These are phyloP conservation scores for Cryptococcus floricola DNA, from an alignment of 1,284 basidiomycete genomes.

Conservation along the genomic window DNA sequence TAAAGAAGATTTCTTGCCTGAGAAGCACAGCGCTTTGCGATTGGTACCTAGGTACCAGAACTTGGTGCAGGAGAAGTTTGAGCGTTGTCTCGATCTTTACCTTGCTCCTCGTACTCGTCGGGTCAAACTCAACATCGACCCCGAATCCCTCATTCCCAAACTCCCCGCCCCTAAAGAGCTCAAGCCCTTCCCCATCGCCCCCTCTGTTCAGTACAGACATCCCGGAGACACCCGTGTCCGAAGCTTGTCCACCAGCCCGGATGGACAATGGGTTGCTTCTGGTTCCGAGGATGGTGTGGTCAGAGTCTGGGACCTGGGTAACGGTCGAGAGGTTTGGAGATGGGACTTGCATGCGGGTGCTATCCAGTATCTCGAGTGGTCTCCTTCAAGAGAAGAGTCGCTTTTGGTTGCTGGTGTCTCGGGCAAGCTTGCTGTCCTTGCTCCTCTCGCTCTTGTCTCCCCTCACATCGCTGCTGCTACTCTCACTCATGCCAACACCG, in stretches of 20 bases:
- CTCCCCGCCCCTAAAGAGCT: slow-evolving; percentile 90
- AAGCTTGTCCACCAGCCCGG: slow-evolving; percentile 75
- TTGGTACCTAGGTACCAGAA: slow-evolving; percentile 87
- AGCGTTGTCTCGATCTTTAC: slow-evolving; percentile 92
- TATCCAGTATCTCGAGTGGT: slow-evolving; percentile 88
- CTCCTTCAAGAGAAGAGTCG: slow-evolving; percentile 73
- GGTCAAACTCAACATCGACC: slow-evolving; percentile 83
- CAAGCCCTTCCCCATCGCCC: slow-evolving; percentile 89
- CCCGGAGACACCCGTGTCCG: slow-evolving; percentile 63
- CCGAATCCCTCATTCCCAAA: slow-evolving; percentile 87
- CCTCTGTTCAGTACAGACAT: slow-evolving; percentile 66
- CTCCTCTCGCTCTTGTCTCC: slow-evolving; percentile 67
- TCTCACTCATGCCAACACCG: slow-evolving; percentile 55
- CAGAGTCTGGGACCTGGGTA: slow-evolving; percentile 87
- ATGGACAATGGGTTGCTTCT: slow-evolving; percentile 85
- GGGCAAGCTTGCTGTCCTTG: slow-evolving; percentile 73
- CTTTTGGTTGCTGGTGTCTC: slow-evolving; percentile 38
- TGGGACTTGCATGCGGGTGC: slow-evolving; percentile 77
- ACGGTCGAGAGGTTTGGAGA: slow-evolving; percentile 82
- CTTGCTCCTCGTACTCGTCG: slow-evolving; percentile 89
- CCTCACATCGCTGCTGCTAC: slow-evolving; percentile 62
- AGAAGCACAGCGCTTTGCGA: slow-evolving; percentile 80
- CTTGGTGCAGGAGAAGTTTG: slow-evolving; percentile 92
- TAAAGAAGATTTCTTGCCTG: slow-evolving; percentile 82
- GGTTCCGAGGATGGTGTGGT: slow-evolving; percentile 88